These are phyloP conservation scores for Trichosporon inkin DNA, from an alignment of 1,284 basidiomycete genomes.

Conservation along the genomic window DNA sequence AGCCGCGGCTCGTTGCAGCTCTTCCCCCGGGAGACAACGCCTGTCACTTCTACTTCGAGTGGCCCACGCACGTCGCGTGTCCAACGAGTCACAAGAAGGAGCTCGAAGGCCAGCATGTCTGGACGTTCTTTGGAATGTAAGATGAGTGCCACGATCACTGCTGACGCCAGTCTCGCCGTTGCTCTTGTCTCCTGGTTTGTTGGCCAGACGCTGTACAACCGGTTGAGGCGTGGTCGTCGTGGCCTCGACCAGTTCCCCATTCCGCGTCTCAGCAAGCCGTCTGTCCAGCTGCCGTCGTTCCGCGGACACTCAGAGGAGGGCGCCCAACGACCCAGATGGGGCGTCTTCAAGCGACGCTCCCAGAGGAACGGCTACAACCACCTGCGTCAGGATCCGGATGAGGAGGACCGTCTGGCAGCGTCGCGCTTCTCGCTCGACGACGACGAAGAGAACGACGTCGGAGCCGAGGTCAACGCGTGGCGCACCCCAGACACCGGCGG, in stretches of 20 bases:
- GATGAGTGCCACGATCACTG: constrained; percentile 10
- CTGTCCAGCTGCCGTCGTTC: constrained; percentile 11
- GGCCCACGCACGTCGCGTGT: constrained; percentile 49
- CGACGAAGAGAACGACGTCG: constrained; percentile 39
- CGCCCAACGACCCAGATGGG: constrained; percentile 26
- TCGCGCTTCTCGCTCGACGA: constrained; percentile 46
- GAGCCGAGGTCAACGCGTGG: constrained; percentile 39
- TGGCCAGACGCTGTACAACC: constrained; percentile 48
- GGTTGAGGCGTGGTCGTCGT: constrained; percentile 41
- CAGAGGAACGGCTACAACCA: constrained; percentile 35
- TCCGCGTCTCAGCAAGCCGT: constrained; percentile 20
- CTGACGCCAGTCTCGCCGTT: constrained; percentile 35
- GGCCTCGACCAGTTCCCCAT: constrained; percentile 44
- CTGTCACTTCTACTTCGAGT: constrained; percentile 50
- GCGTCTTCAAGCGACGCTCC: constrained; percentile 35
- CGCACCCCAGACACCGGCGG: constrained; percentile 19
- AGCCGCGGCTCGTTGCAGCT: constrained; percentile 40
- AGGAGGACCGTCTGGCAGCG: constrained; percentile 57
- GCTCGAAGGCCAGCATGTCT: constrained; percentile 34
- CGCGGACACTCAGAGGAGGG: constrained; percentile 13
- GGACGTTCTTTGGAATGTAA: constrained; percentile 38
- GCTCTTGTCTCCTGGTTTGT: constrained; percentile 46
- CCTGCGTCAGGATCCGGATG: constrained; percentile 48
- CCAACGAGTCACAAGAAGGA: constrained; percentile 35
- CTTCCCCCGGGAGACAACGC: constrained; percentile 39